These are phyloP conservation scores for Rhodotorula toruloides DNA, from an alignment of 768 basidiomycete genomes.

Conservation along the genomic window DNA sequence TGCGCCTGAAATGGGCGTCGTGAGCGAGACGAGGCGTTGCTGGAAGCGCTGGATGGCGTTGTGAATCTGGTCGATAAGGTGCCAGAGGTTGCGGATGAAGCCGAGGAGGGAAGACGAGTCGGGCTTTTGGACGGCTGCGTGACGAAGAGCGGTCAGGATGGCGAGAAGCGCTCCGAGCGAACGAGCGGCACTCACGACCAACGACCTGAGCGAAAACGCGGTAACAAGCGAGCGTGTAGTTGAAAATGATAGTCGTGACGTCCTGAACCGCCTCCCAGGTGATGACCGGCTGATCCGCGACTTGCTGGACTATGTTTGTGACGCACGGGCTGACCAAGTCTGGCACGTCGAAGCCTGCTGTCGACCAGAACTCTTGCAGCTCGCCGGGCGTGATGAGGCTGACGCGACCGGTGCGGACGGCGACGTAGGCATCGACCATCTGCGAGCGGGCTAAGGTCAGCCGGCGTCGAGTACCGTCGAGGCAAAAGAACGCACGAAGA, in stretches of 20 bases:
- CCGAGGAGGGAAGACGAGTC: constrained; percentile 1
- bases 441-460: neutral
- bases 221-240: constrained; percentile 22
- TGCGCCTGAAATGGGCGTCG: neutral
- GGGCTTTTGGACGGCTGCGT: constrained; percentile 4
- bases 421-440: constrained; percentile 18
- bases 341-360: constrained; percentile 12
- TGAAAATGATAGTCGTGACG: constrained; percentile 9
- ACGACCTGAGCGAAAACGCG: constrained; percentile 22
- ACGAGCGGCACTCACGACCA: constrained; percentile 9
- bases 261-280: neutral
- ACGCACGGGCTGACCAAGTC: constrained; percentile 21
- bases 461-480: too few relatives aligned
- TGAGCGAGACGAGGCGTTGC: constrained; percentile 31
- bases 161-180: neutral
- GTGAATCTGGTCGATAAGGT: constrained; percentile 30
- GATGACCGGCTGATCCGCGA: neutral
- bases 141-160: neutral
- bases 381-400: constrained; percentile 17
- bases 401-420: neutral
- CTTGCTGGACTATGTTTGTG: constrained; percentile 1
- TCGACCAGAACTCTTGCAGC: constrained; percentile 17
- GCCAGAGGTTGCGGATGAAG: constrained; percentile 34
- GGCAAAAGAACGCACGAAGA: constrained; percentile 14
- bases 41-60: constrained; percentile 29